phyloP scores from a whole-genome alignment of 345 rosid species.

The Euphorbia lathyris region DNA sequence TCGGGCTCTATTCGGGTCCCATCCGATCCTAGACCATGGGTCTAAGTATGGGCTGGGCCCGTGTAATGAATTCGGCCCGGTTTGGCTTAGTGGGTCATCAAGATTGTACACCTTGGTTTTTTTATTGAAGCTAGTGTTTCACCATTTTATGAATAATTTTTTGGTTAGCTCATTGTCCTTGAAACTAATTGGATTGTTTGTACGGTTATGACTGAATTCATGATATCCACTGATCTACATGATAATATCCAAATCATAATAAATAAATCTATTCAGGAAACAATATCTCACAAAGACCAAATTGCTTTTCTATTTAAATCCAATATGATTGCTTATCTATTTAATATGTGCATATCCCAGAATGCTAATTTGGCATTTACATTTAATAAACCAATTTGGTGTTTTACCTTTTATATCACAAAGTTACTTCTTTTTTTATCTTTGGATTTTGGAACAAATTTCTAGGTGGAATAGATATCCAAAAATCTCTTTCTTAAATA shows the following conservation, averaged over 20 bases:
- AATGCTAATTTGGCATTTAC: background rate
- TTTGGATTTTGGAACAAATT: background rate
- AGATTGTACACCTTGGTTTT: background rate
- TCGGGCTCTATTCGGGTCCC: no score
- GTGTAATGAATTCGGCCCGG: no score
- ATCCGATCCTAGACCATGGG: no score
- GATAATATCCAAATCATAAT: background rate
- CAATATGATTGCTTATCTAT: background rate
- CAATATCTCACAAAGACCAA: background rate
- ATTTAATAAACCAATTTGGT: no score
- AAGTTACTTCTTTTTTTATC: background rate
- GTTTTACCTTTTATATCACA: background rate
- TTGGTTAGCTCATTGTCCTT: background rate
- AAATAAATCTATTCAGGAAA: background rate
- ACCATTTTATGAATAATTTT: background rate
- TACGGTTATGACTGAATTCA: background rate
- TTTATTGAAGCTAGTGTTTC: background rate
- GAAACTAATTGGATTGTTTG: background rate
- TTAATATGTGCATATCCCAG: background rate
- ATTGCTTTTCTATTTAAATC: background rate
- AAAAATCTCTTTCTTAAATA: background rate
- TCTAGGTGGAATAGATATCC: background rate
- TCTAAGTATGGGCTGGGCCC: no score
- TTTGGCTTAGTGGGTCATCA: no score
- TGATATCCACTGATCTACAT: background rate